Conservation (phyloP, 140 eudicot species). For the Cichorium intybus region DNA sequence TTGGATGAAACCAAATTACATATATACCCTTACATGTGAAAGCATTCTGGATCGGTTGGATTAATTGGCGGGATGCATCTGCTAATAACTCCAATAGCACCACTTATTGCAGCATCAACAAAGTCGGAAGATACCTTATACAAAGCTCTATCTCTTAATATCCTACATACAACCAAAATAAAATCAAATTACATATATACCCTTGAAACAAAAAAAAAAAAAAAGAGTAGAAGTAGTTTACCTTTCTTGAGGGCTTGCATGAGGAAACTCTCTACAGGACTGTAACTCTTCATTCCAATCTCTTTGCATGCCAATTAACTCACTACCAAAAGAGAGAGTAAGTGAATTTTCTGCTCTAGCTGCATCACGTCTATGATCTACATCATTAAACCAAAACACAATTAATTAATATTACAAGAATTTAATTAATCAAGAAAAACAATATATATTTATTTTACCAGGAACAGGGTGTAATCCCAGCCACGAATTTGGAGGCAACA, state of each 20-base stretch:
- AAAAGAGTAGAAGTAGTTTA: not conserved
- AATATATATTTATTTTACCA: constrained; percentile 41
- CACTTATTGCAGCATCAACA: constrained; percentile 98
- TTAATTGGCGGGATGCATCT: constrained; percentile 98
- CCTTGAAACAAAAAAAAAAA: not conserved
- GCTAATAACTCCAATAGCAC: constrained; percentile 97
- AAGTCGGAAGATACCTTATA: constrained; percentile 95
- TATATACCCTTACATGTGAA: constrained; percentile 99
- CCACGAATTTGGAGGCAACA: constrained; percentile 95
- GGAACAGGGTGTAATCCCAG: constrained; percentile 86
- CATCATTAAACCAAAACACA: constrained; percentile 2
- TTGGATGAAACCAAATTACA: too few relatives aligned
- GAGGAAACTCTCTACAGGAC: constrained; percentile 98
- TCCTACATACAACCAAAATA: constrained; percentile 45
- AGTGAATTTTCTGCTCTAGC: constrained; percentile 93
- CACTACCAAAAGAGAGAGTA: constrained; percentile 97
- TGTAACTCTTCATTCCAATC: constrained; percentile 99
- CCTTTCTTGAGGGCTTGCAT: constrained; percentile 90
- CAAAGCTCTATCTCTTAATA: constrained; percentile 92
- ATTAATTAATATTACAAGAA: too few relatives aligned
- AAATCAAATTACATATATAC: not conserved
- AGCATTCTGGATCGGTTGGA: constrained; percentile 99
- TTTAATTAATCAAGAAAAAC: too few relatives aligned
- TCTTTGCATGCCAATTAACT: constrained; percentile 98
- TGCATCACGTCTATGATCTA: constrained; percentile 95